phyloP scores from a whole-genome alignment of 345 rosid genomes.

The Arabis hirsuta region DNA sequence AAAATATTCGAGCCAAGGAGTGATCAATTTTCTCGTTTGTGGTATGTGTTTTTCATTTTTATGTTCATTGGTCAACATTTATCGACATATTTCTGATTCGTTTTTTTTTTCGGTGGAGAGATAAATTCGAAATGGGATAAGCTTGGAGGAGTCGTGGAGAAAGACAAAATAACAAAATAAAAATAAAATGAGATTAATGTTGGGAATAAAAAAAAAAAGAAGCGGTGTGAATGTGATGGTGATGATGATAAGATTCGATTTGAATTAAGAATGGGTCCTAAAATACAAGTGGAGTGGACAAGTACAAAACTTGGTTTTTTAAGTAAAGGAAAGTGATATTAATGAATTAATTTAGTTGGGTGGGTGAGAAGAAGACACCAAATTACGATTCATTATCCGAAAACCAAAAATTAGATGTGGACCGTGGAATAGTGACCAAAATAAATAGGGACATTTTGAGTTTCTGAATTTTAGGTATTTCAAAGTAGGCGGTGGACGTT shows the following conservation, averaged over 20 bases:
- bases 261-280: conserved; percentile 29
- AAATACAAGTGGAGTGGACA: conserved; percentile 34
- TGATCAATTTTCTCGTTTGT: conserved; percentile 5
- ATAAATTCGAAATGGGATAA: conserved; percentile 31
- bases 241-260: conserved; percentile 44
- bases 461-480: conserved; percentile 26
- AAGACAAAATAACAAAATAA: conserved; percentile 11
- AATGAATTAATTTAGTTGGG: conserved; percentile 28
- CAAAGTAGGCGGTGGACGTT: conserved; percentile 1
- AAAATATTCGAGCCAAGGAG: conserved; percentile 4
- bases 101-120: conserved; percentile 7
- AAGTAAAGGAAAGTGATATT: conserved; percentile 17
- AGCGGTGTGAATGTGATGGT: conserved; percentile 2
- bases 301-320: background rate
- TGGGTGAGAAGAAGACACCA: conserved; percentile 36
- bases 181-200: background rate
- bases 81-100: background rate
- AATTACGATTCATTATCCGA: conserved; percentile 22
- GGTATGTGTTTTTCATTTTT: conserved; percentile 10
- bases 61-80: background rate
- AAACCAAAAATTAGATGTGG: conserved; percentile 5
- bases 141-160: conserved; percentile 10
- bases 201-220: conserved; percentile 23
- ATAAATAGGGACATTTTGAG: background rate
- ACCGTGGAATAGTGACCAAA: background rate